Percentiles rank a stretch among this genome's conserved stretches.
phyloP scores from a whole-genome alignment of 2,329 filamentous ascomycete species.

The Ceratocystis huliohia region DNA sequence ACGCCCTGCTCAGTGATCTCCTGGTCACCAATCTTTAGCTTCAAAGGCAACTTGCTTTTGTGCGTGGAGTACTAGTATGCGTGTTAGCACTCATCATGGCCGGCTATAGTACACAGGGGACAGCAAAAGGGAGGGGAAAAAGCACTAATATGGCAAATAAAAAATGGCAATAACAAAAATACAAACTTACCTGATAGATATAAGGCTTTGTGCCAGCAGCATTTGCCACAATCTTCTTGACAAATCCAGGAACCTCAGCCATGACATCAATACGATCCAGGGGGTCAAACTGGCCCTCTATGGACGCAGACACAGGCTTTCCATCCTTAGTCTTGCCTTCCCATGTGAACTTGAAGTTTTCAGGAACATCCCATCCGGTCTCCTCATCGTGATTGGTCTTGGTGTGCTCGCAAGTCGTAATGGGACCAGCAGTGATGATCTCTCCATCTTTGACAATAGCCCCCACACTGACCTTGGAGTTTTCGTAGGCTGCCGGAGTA shows the following conservation, averaged over 20 bases:
- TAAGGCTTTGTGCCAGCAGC: conserved; percentile 91
- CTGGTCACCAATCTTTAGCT: conserved; percentile 72
- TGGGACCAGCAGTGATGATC: conserved; percentile 59
- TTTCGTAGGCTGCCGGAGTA: conserved; percentile 84
- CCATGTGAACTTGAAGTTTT: conserved; percentile 63
- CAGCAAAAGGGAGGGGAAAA: neutral
- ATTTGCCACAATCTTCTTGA: conserved; percentile 83
- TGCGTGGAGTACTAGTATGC: conserved; percentile 52
- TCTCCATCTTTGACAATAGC: conserved; percentile 70
- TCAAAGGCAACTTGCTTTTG: conserved; percentile 53
- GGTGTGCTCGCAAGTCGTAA: conserved; percentile 55
- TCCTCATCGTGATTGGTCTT: conserved; percentile 58
- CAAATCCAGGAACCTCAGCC: conserved; percentile 87
- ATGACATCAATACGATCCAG: conserved; percentile 81
- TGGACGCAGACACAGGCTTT: conserved; percentile 53
- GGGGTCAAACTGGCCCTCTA: conserved; percentile 56
- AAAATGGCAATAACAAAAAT: neutral
- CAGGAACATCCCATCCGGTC: conserved; percentile 83
- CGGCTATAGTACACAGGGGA: neutral
- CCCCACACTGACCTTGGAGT: conserved; percentile 70
- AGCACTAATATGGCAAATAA: neutral
- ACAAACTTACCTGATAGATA: conserved; percentile 67
- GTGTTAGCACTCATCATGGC: conserved; percentile 23
- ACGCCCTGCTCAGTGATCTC: conserved; percentile 65
- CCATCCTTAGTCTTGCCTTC: conserved; percentile 63